Conservation (phyloP, 202 grass and related monocot species). For the Panicum virgatum region DNA sequence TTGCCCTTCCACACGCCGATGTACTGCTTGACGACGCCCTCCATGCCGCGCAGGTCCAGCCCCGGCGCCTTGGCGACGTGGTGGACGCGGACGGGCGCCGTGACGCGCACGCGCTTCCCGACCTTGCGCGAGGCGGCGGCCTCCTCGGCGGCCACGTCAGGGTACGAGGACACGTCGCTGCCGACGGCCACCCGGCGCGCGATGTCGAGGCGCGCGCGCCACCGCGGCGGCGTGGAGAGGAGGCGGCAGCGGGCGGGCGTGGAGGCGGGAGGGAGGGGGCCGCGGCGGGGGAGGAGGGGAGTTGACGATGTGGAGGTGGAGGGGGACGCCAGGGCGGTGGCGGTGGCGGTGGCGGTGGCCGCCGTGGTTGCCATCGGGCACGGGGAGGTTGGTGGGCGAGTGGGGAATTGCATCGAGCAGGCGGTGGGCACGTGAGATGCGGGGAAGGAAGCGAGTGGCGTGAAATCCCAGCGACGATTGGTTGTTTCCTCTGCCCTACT, state of each 20-base stretch:
- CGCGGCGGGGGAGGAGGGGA: background rate
- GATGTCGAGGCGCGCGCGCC: constrained; percentile 32
- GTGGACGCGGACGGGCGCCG: constrained; percentile 63
- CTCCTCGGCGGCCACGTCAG: constrained; percentile 53
- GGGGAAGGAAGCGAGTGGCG: background rate
- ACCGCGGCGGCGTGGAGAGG: constrained; percentile 18
- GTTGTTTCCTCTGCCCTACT: background rate
- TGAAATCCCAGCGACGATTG: background rate
- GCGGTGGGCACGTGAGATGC: constrained; percentile 35
- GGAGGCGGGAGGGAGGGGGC: constrained; percentile 9
- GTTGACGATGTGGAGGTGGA: constrained; percentile 21
- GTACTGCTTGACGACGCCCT: constrained; percentile 85
- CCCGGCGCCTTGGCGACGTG: constrained; percentile 82
- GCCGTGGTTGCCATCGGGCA: constrained; percentile 45
- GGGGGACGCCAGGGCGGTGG: constrained; percentile 36
- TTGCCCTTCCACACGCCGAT: constrained; percentile 79
- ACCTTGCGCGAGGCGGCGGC: constrained; percentile 53
- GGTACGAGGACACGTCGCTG: constrained; percentile 44
- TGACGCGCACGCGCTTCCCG: constrained; percentile 76
- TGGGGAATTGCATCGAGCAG: constrained; percentile 54
- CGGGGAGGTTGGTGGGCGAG: constrained; percentile 46
- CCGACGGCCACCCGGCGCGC: constrained; percentile 59
- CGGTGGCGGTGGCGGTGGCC: constrained; percentile 24
- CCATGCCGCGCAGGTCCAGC: constrained; percentile 74
- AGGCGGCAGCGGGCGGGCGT: constrained; percentile 29